phyloP scores from a whole-genome alignment of 2,329 filamentous ascomycete genomes.

The Fusarium odoratissimum region DNA sequence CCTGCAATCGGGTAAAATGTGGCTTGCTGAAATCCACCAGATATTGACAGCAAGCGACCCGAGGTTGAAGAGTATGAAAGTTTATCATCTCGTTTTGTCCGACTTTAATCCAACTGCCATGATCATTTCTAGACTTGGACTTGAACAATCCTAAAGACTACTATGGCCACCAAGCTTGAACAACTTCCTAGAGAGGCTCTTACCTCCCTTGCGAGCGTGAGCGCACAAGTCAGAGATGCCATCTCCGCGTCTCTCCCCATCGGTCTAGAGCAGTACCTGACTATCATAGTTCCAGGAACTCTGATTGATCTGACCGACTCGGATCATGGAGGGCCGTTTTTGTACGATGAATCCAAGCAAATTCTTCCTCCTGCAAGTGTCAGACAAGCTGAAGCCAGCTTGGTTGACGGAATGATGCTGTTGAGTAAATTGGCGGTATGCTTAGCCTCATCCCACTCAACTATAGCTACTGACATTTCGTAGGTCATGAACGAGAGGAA shows the following conservation, averaged over 20 bases:
- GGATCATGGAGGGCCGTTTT: background rate
- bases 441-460: accelerated
- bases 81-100: accelerated
- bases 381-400: background rate
- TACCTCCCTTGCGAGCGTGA: background rate
- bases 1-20: background rate
- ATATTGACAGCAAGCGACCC: too few species aligned
- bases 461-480: accelerated
- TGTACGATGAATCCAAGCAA: background rate
- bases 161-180: background rate
- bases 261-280: background rate
- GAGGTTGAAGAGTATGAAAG: too few species aligned
- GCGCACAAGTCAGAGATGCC: background rate
- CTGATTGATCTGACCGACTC: background rate
- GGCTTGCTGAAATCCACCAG: background rate
- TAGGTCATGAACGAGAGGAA: background rate
- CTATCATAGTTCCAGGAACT: background rate
- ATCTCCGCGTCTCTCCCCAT: background rate
- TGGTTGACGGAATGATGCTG: background rate
- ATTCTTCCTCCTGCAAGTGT: background rate
- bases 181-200: background rate
- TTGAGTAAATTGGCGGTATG: background rate
- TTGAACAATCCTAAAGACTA: too few species aligned
- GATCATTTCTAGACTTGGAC: too few species aligned
- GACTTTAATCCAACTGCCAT: background rate